phyloP scores from a whole-genome alignment of 108 stramenopile genomes.

The Discostella pseudostelligera region DNA sequence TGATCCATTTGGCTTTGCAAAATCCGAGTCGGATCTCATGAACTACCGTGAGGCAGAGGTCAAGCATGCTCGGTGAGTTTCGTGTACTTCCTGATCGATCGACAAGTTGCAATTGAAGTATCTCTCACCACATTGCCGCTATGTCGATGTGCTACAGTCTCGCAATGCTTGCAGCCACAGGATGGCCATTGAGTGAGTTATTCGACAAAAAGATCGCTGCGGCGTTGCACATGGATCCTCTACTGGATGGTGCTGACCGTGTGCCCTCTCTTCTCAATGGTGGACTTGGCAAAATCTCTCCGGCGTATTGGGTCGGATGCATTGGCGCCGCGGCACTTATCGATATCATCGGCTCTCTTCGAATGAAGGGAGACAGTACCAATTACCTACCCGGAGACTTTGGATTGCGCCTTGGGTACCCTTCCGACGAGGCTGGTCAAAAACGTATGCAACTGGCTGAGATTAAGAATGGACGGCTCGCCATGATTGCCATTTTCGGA shows the following conservation, averaged over 20 bases:
- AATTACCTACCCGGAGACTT: slow-evolving; percentile 78
- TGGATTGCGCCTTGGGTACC: slow-evolving; percentile 61
- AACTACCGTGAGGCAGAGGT: slow-evolving; percentile 83
- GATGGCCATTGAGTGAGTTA: slow-evolving; percentile 85
- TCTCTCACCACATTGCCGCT: too few relatives aligned
- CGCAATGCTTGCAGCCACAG: slow-evolving; percentile 89
- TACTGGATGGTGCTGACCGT: slow-evolving; percentile 64
- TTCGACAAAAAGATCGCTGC: slow-evolving; percentile 76
- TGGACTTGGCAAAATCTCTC: slow-evolving; percentile 81
- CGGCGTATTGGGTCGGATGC: slow-evolving; percentile 76
- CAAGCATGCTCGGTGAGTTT: slow-evolving; percentile 74
- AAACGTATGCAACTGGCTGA: slow-evolving; percentile 74
- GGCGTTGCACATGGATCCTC: slow-evolving; percentile 47
- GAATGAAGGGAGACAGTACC: slow-evolving; percentile 37
- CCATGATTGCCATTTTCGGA: slow-evolving; percentile 87
- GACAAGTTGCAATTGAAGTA: too few relatives aligned
- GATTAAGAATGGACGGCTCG: slow-evolving; percentile 91
- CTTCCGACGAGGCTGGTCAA: slow-evolving; percentile 55
- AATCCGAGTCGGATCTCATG: slow-evolving; percentile 44
- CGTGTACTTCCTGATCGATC: too few relatives aligned
- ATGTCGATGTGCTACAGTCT: slow-evolving; percentile 35
- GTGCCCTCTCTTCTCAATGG: slow-evolving; percentile 85
- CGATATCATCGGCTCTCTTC: slow-evolving; percentile 62
- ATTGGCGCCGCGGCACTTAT: slow-evolving; percentile 68
- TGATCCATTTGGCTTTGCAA: slow-evolving; percentile 88